Base-by-base conservation (phyloP, 495 filamentous ascomycete genomes). In the Parathielavia appendiculata region DNA sequence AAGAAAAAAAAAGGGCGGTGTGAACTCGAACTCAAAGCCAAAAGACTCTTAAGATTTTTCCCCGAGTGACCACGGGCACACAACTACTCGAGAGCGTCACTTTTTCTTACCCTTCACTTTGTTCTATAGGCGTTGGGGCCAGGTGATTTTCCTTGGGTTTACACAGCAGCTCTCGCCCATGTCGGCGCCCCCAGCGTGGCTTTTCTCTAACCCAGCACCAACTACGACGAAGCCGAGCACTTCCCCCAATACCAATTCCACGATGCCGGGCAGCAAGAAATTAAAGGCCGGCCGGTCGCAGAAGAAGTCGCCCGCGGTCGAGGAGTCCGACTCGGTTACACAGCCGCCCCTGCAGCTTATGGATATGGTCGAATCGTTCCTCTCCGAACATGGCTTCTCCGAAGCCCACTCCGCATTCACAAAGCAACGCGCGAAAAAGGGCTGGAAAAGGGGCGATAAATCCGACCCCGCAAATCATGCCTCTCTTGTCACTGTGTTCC, bases 351-450 rank as follows among this genome's bases (percentile, higher is more conserved):
- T 78, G 19, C 79, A 84, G 65, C 71, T 91, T 16, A 66, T 90
- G 59, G 79, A 82, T 41, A 75, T 88, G n/a, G 78, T 91, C 61
- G 80, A 81, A 34, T 72, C 75, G 14, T 90, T 89, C 71, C 76
- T 91, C 34, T 75, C 79, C 60, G 81, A 86, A 41, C 80, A 86
- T 67, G 81, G 83, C 34, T 89, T 87, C 61, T 65, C 76, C 19
- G 73, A 73, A 41, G 79, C 88, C 30, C 81, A 79, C 56, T 69
- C 75, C 57, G 75, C 82, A 3, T 85, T 90, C 60, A 69, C 71
- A 20, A 81, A 86, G 60, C 83, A 89, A 59, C 73, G 78, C 35
- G 66, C 65, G 47, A 73, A 69, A 65, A 78, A 73, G 63, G 75
- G 70, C 53, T 81, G 66, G 75, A 60, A 62, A 20, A 66, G 66